Evolutionary conservation across 169 alveolate species (phyloP).

Genomic region (Blepharisma undulans): DNA sequence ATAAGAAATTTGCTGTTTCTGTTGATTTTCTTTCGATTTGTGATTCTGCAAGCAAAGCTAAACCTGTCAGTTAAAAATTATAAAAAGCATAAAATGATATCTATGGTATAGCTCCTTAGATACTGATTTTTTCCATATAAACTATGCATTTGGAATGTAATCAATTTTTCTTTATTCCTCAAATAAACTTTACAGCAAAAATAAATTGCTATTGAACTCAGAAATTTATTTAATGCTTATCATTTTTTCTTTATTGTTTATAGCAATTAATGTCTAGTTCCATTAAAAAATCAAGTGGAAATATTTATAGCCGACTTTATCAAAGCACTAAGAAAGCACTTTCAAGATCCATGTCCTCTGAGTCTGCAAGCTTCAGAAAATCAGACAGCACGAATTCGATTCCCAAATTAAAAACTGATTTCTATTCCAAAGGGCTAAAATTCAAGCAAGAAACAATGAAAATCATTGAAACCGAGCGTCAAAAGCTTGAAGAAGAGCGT

Average conservation of each 20-base stretch:
- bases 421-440: constrained; percentile 26
- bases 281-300: not conserved
- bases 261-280: not conserved
- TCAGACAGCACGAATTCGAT: not conserved
- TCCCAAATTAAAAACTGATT: not conserved
- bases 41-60: too few species aligned
- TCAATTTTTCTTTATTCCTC: too few species aligned
- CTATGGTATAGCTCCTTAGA: too few species aligned
- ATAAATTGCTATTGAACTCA: not conserved
- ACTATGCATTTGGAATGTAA: too few species aligned
- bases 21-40: too few species aligned
- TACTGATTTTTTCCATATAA: too few species aligned
- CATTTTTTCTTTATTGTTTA: not conserved
- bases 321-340: not conserved
- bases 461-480: not conserved
- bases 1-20: too few species aligned
- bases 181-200: too few species aligned
- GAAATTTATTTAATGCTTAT: not conserved
- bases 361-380: not conserved
- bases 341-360: not conserved
- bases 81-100: too few species aligned
- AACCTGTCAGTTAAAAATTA: too few species aligned
- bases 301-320: not conserved
- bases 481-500: not conserved
- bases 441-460: not conserved